Base-by-base conservation (phyloP, 2,329 filamentous ascomycete genomes). In the Macrophomina phaseolina region DNA sequence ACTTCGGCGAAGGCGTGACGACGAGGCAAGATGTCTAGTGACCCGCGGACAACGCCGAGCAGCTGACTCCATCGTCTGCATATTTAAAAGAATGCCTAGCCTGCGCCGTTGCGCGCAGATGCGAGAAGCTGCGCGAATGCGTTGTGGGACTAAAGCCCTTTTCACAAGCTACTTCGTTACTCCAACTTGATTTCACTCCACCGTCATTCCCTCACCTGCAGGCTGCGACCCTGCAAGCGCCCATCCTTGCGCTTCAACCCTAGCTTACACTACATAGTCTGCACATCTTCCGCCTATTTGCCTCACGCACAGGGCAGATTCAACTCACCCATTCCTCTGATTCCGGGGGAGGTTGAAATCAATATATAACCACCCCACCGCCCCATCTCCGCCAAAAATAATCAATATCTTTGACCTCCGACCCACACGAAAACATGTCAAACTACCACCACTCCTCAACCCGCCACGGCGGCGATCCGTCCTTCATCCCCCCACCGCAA, bases 401-500 rank as follows among this genome's bases (percentile, higher is more conserved):
- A 23, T 23, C 49, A 36, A 1, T 16, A 32, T 30, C 3, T 23
- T 8, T 8, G 12, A 42, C 12, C 49, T 0, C 23, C 32, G 8
- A 32, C n/a, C n/a, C 53, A 32, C 11, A 46, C 16, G 23, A 48
- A 30, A 89, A 86, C 79, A 86, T 86, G 77, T 89, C 87, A 79
- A 87, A 89, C 73, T 87, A 88, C 74, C 85, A 88, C 67, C 82
- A 84, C 68, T 80, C 87, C 66, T 74, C 79, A 56, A 46, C 38
- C 32, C 65, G 52, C 74, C 85, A 84, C 78, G 38, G 28, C 40
- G 9, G 30, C 16, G 14, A 48, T 86, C 90, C 77, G 84, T 88
- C 71, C 93, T 92, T 84, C 91, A 91, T 72, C 93, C 28, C 53
- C 38, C 40, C 56, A 12, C 58, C 42, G 7, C 51, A 56, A 62